A percentile compares a stretch with the other conserved stretches of the same genome.
These are phyloP conservation scores for Amborella trichopoda DNA, from an alignment of 164 flowering plant species.

Conservation along the genomic window DNA sequence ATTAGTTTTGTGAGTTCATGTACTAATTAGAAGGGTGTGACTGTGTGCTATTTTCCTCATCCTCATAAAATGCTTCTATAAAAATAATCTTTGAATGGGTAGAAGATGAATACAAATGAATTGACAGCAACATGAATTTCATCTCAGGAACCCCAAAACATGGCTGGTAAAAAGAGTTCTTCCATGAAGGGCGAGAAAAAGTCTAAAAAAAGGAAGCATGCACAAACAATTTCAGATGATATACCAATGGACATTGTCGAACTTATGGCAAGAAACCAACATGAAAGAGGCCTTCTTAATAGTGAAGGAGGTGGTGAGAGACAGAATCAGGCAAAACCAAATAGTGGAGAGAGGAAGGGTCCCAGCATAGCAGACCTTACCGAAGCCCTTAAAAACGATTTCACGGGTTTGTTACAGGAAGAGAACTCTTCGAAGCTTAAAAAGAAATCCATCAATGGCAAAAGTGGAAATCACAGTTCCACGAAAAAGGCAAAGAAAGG, in stretches of 20 bases:
- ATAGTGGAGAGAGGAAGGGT: conserved; percentile 4
- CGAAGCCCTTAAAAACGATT: conserved; percentile 13
- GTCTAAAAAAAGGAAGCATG: conserved; percentile 3
- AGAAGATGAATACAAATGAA: neutral
- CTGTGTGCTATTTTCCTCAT: neutral
- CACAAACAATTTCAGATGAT: conserved; percentile 40
- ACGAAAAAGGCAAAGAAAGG: conserved; percentile 9
- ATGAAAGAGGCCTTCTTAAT: conserved; percentile 45
- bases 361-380: conserved; percentile 8
- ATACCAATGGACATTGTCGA: conserved; percentile 86
- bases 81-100: neutral
- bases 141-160: no score
- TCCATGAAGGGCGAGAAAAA: no score
- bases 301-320: conserved; percentile 12
- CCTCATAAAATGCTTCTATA: neutral
- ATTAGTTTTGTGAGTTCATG: no score
- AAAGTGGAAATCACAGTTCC: conserved; percentile 5
- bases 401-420: conserved; percentile 11
- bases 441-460: conserved; percentile 12
- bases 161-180: no score
- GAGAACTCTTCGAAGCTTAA: conserved; percentile 10
- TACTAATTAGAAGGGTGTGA: neutral
- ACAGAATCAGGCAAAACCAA: neutral
- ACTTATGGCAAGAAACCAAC: conserved; percentile 68
- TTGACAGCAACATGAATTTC: neutral